phyloP scores from a whole-genome alignment of 2,329 filamentous ascomycete species.

The Sclerotinia glacialis region DNA sequence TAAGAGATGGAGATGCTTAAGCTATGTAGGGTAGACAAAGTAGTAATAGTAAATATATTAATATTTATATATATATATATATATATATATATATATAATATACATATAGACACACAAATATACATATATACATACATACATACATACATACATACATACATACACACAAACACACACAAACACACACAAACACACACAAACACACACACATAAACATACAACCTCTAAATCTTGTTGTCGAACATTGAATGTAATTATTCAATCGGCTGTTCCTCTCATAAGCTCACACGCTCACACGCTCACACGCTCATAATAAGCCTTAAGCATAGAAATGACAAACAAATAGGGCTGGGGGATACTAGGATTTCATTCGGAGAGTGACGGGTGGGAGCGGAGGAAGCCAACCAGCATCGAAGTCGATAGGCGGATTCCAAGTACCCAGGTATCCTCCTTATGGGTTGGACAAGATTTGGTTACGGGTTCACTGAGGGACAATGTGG shows the following conservation, averaged over 20 bases:
- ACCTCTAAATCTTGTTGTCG: neutral
- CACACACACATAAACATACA: neutral
- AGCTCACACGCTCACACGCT: neutral
- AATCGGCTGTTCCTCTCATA: neutral
- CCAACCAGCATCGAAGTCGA: neutral
- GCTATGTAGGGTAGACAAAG: neutral
- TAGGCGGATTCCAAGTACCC: constrained; percentile 5
- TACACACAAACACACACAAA: too few relatives aligned
- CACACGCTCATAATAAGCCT: constrained; percentile 1
- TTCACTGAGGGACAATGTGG: neutral
- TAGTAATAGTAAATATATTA: neutral
- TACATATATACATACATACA: neutral
- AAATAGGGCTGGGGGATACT: constrained; percentile 15
- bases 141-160: too few relatives aligned
- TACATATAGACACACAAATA: constrained; percentile 1
- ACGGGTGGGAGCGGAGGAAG: constrained; percentile 3
- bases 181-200: too few relatives aligned
- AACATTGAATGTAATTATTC: neutral
- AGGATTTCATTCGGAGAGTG: constrained; percentile 3
- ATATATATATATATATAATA: too few relatives aligned
- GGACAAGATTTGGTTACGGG: neutral
- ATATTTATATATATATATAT: neutral
- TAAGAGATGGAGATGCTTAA: neutral
- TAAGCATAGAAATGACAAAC: constrained; percentile 7
- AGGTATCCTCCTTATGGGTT: neutral